phyloP scores from a whole-genome alignment of 345 rosid species.

The Gossypium sturtianum region DNA sequence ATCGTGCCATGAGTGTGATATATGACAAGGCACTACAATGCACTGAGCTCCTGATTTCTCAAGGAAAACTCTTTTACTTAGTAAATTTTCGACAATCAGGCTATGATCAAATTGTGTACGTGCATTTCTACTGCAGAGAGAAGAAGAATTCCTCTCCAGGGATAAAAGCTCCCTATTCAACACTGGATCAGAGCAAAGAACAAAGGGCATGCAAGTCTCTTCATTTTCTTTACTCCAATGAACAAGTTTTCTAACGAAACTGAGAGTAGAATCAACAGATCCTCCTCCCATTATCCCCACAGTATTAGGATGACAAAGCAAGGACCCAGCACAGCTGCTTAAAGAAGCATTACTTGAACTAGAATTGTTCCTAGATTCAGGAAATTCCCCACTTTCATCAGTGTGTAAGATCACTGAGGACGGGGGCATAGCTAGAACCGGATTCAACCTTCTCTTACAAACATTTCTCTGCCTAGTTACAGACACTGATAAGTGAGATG shows the following conservation, averaged over 20 bases:
- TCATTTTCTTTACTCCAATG: slow-evolving; percentile 48
- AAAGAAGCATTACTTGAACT: slow-evolving; percentile 22
- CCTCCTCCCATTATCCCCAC: slow-evolving; percentile 74
- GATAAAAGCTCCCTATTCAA: slow-evolving; percentile 46
- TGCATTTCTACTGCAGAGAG: slow-evolving; percentile 29
- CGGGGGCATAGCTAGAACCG: slow-evolving; percentile 41
- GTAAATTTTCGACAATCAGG: slow-evolving; percentile 34
- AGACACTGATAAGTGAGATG: slow-evolving; percentile 27
- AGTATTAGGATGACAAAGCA: slow-evolving; percentile 45
- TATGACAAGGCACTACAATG: slow-evolving; percentile 61
- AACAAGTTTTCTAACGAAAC: slow-evolving; percentile 49
- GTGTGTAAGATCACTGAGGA: slow-evolving; percentile 43
- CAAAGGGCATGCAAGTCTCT: slow-evolving; percentile 46
- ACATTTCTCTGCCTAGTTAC: slow-evolving; percentile 23
- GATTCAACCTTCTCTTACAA: slow-evolving; percentile 33
- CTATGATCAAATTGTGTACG: slow-evolving; percentile 26
- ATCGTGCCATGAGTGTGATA: slow-evolving; percentile 51
- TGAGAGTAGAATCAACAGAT: slow-evolving; percentile 49
- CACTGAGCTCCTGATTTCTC: slow-evolving; percentile 59
- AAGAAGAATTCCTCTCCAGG: slow-evolving; percentile 42
- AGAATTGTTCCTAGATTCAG: slow-evolving; percentile 37
- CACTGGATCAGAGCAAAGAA: slow-evolving; percentile 69
- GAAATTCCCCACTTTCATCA: slow-evolving; percentile 47
- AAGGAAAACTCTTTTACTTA: slow-evolving; percentile 43
- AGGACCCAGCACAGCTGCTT: slow-evolving; percentile 24